Conservation (phyloP, 345 rosid genomes). For the Rhodomyrtus tomentosa region DNA sequence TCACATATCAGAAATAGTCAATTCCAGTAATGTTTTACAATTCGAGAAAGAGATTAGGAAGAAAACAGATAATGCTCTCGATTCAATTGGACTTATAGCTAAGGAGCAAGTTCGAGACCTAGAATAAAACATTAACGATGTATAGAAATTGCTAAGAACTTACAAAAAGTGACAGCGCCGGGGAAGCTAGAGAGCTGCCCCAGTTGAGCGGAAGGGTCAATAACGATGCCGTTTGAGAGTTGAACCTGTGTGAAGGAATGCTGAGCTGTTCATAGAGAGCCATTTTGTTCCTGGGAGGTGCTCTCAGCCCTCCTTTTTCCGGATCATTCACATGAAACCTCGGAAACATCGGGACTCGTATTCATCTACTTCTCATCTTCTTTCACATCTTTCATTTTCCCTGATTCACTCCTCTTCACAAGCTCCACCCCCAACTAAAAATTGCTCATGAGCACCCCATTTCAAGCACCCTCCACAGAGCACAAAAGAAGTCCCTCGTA, state of each 20-base stretch:
- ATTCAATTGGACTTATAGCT: not conserved
- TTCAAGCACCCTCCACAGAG: not conserved
- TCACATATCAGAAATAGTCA: not conserved
- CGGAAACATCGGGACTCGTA: conserved; percentile 56
- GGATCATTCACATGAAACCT: conserved; percentile 61
- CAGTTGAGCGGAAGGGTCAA: conserved; percentile 23
- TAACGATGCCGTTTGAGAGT: conserved; percentile 9
- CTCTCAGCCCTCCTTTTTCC: conserved; percentile 55
- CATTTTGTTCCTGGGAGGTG: conserved; percentile 75
- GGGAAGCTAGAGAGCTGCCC: conserved; percentile 18
- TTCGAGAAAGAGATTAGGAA: not conserved
- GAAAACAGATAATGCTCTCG: not conserved
- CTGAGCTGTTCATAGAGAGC: conserved; percentile 64
- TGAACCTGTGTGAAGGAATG: conserved; percentile 40
- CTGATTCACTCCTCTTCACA: not conserved
- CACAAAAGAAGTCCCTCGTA: not conserved
- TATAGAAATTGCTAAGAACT: not conserved
- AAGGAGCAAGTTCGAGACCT: not conserved
- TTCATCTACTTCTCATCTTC: conserved; percentile 26
- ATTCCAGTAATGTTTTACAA: not conserved
- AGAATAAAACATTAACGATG: not conserved
- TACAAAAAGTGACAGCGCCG: not conserved
- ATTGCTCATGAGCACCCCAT: not conserved
- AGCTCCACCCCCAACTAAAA: not conserved
- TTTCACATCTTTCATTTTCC: conserved; percentile 25